Base-by-base conservation (phyloP, 176 grass and related monocot species). In the Elaeis guineensis region DNA sequence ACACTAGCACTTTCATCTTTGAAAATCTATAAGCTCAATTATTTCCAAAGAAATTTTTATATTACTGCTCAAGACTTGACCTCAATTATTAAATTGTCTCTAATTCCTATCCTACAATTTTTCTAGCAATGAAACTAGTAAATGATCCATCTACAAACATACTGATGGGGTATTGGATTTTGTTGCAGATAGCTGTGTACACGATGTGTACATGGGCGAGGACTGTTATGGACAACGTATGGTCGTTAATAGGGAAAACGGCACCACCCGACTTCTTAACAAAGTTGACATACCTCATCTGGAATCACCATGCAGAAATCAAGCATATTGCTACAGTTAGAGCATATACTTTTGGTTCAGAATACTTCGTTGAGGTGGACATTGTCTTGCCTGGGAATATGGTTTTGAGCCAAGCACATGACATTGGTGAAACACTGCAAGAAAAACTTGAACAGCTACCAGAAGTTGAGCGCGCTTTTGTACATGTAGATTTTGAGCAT, bases 281-380 rank as follows among this genome's bases (percentile, higher is more conserved):
- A 12, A 94, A 94, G 76, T 68, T 94, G 52, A 94, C 89, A 0
- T 94, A 94, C 55, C 71, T 94, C n/a, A 84, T 94, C 39, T 94
- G 89, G 89, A 94, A 94, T 61, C 89, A 94, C 75, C 55, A 85
- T 3, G 63, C 72, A 69, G 66, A 75, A 78, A 94, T 89, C 69
- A 64, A 58, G 52, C 81, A 94, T 71, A 94, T 94, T 53, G 89
- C 88, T 75, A 94, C 89, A 0, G 84, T 94, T 52, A 62, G 89
- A 6, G 89, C 89, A 0, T 94, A 94, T 67, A 85, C 80, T 17
- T 94, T 94, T 16, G 84, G 89, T 16, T 85, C 84, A 8, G 80
- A 94, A 51, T 94, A 94, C 67, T 94, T 94, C 52, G 89, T 85
- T 30, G 89, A 94, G 77, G 89, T 85, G 52, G 89, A 94, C 64